A percentile compares a stretch with the other conserved stretches of the same genome.
These are phyloP conservation scores for Lasiosphaeria miniovina DNA, from an alignment of 495 filamentous ascomycete genomes.

Conservation along the genomic window DNA sequence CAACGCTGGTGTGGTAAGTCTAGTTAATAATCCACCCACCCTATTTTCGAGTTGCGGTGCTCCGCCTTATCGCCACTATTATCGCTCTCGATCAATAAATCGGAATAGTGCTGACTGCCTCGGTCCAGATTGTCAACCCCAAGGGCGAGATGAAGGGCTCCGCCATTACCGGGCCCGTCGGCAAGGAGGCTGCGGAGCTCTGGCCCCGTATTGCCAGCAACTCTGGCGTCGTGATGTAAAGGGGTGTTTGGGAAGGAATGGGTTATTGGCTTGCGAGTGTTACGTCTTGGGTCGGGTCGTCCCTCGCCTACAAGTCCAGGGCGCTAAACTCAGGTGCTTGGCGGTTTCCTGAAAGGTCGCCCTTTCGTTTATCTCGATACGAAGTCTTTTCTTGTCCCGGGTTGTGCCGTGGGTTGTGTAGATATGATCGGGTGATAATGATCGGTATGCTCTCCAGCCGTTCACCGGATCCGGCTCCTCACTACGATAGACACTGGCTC, in stretches of 20 bases:
- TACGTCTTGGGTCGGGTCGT: not conserved
- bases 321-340: too few species aligned
- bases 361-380: too few species aligned
- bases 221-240: conserved; percentile 99
- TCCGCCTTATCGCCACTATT: not conserved
- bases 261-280: conserved; percentile 25
- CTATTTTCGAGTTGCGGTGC: not conserved
- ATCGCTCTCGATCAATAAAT: not conserved
- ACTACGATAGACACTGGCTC: too few species aligned
- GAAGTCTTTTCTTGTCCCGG: too few species aligned
- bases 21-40: not conserved
- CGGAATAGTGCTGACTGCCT: not conserved
- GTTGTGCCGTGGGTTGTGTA: too few species aligned
- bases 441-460: too few species aligned
- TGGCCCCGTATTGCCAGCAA: conserved; percentile 99
- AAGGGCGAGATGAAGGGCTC: conserved; percentile 99
- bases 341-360: too few species aligned
- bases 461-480: too few species aligned
- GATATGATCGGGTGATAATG: too few species aligned
- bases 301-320: too few species aligned
- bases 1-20: conserved; percentile 95
- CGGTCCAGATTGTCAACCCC: conserved; percentile 90
- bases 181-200: conserved; percentile 99
- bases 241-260: conserved; percentile 21
- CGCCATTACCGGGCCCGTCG: conserved; percentile 97